These are phyloP conservation scores for Solidago caesia DNA, from an alignment of 129 eudicot species.

Conservation along the genomic window DNA sequence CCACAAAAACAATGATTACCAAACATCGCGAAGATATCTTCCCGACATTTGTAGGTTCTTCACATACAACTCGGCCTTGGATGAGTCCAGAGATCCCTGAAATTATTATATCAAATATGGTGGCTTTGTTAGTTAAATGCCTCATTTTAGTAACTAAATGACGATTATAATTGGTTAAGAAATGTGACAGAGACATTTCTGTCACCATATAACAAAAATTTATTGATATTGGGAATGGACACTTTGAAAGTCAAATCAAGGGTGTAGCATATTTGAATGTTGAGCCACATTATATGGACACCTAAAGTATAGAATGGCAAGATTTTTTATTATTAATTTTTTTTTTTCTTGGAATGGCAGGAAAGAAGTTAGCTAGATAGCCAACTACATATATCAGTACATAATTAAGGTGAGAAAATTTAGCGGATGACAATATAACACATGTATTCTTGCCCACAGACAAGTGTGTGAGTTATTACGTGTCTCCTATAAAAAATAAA, in stretches of 20 bases:
- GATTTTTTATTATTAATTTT: no score
- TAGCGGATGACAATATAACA: background rate
- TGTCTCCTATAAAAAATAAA: no score
- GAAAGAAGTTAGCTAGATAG: background rate
- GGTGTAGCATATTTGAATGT: slow-evolving; percentile 18
- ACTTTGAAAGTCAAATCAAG: slow-evolving; percentile 18
- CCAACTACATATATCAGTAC: background rate
- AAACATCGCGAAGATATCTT: slow-evolving; percentile 79
- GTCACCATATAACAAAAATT: background rate
- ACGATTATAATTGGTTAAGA: background rate
- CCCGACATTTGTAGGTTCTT: slow-evolving; percentile 82
- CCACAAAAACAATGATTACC: slow-evolving; percentile 35
- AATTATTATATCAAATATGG: background rate
- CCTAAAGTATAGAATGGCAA: background rate
- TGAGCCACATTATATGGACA: slow-evolving; percentile 24
- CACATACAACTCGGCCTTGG: slow-evolving; percentile 67
- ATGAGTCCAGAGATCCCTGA: slow-evolving; percentile 48
- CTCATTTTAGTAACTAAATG: background rate
- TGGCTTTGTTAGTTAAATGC: background rate
- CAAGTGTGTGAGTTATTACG: no score
- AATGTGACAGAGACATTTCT: slow-evolving; percentile 10
- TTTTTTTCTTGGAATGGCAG: no score
- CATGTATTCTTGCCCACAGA: background rate
- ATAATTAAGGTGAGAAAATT: background rate
- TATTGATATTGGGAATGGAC: background rate